Evolutionary conservation across 306 rosid species (phyloP), one percentile per base, ranked within the genome.

Genomic region (Quercus dentata): DNA sequence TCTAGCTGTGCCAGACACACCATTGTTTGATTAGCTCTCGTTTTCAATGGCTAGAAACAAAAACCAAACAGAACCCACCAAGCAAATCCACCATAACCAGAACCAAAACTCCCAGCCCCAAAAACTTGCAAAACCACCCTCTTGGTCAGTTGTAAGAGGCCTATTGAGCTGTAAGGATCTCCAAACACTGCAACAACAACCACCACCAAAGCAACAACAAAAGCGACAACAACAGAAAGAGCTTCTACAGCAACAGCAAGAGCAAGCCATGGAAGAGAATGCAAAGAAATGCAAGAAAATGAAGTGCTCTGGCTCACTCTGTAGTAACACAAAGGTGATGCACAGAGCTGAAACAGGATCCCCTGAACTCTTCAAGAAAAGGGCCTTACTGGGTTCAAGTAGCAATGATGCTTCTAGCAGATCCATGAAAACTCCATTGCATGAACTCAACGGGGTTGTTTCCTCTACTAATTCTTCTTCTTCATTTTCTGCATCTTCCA

Each of bases 261-360:
- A 90, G 70, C 80, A 85, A 75, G 69, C 79, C 64, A n/a, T 77
- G n/a, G 97, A 93, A 76, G 93, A 91, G 51, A 84, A 61, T 80
- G 73, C 77, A 78, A 95, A 91, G 87, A 95, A 92, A 74, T 54
- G 79, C 88, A 95, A 93, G 99, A 95, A 95, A 79, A 84, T 93
- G 96, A 95, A 86, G 78, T 95, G 98, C 77, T 95, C 99, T 19
- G 96, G 97, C 15, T 95, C 96, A 0, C 83, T 95, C 13, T 91
- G 98, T 69, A 93, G 85, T 82, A 95, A 93, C 94, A 90, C 99
- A 3, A 92, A 88, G 83, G 85, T 95, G 79, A 85, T 82, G 82
- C 90, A 92, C 61, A 88, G 91, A 79, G 94, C 94, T 14, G 98
- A 91, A 77, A 75, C 86, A 21, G 87, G 82, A 77, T 75, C 86